Evolutionary conservation across 108 stramenopile genomes (phyloP).

Genomic region (Fistulifera pelliculosa): DNA sequence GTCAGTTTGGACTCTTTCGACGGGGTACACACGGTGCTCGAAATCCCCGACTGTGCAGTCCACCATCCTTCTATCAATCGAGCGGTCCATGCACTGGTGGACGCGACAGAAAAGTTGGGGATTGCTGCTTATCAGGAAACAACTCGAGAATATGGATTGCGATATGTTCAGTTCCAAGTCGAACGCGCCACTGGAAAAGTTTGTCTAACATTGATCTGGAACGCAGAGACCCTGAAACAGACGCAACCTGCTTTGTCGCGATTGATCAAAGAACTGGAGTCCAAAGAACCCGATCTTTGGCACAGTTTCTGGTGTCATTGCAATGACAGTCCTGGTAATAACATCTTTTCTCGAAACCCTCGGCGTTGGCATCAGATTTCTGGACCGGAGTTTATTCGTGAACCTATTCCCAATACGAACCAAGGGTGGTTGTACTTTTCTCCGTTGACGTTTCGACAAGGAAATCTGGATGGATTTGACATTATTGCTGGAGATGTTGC

Average conservation of each 20-base stretch:
- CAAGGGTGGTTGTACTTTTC: slow-evolving; percentile 72
- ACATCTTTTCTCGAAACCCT: slow-evolving; percentile 58
- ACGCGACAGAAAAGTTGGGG: slow-evolving; percentile 50
- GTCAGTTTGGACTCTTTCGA: slow-evolving; percentile 79
- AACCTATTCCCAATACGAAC: slow-evolving; percentile 48
- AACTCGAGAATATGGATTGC: slow-evolving; percentile 45
- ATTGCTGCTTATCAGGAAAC: slow-evolving; percentile 57
- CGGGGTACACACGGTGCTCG: slow-evolving; percentile 68
- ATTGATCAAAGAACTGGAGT: slow-evolving; percentile 59
- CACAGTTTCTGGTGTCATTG: slow-evolving; percentile 85
- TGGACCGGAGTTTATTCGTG: slow-evolving; percentile 71
- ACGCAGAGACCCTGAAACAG: slow-evolving; percentile 56
- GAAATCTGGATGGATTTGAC: slow-evolving; percentile 87
- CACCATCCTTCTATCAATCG: slow-evolving; percentile 93
- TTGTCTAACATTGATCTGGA: slow-evolving; percentile 86
- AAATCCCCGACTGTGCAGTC: slow-evolving; percentile 84
- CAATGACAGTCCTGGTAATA: slow-evolving; percentile 58
- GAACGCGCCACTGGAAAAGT: slow-evolving; percentile 74
- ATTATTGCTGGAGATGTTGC: slow-evolving; percentile 75
- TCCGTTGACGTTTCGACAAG: slow-evolving; percentile 91
- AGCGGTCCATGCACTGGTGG: slow-evolving; percentile 40
- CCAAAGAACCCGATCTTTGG: slow-evolving; percentile 42
- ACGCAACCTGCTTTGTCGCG: slow-evolving; percentile 59
- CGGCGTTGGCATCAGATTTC: slow-evolving; percentile 53
- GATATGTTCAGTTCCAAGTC: slow-evolving; percentile 74